These are phyloP conservation scores for Marchantia polymorpha DNA, from an alignment of 225 moss, liverwort and hornwort genomes.

Conservation along the genomic window DNA sequence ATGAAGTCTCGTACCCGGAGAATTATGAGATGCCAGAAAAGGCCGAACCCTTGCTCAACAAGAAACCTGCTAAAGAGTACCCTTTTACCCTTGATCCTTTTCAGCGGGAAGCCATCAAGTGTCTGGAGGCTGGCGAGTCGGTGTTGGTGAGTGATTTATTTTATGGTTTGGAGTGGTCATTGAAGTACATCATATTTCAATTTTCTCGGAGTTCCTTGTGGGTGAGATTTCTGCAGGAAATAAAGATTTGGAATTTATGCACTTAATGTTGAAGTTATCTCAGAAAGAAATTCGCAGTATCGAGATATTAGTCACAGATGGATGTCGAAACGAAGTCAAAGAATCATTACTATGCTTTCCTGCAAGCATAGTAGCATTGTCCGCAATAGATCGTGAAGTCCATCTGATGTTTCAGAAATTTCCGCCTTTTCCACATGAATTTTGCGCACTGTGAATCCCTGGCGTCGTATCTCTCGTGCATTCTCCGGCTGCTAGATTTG, in stretches of 20 bases:
- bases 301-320: too few relatives aligned
- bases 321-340: not conserved
- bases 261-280: too few relatives aligned
- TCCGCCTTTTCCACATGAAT: too few relatives aligned
- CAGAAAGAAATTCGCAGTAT: not conserved
- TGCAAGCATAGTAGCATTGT: not conserved
- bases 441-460: too few relatives aligned
- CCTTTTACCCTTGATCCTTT: slow-evolving; percentile 91
- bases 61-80: slow-evolving; percentile 80
- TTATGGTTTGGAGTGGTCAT: not conserved
- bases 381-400: not conserved
- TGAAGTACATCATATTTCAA: not conserved
- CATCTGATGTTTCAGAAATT: too few relatives aligned
- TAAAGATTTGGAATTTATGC: too few relatives aligned
- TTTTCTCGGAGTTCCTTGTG: not conserved
- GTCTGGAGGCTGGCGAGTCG: slow-evolving; percentile 89
- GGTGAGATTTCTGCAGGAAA: not conserved
- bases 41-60: slow-evolving; percentile 6
- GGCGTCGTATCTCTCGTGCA: too few relatives aligned
- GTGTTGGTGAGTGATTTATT: slow-evolving; percentile 54
- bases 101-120: slow-evolving; percentile 79
- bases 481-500: too few relatives aligned
- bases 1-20: slow-evolving; percentile 80
- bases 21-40: slow-evolving; percentile 39
- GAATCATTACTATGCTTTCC: too few relatives aligned